Percentiles rank a stretch among this genome's conserved stretches.
phyloP scores from a whole-genome alignment of 208 protist genomes.

The Crithidia bombi region DNA sequence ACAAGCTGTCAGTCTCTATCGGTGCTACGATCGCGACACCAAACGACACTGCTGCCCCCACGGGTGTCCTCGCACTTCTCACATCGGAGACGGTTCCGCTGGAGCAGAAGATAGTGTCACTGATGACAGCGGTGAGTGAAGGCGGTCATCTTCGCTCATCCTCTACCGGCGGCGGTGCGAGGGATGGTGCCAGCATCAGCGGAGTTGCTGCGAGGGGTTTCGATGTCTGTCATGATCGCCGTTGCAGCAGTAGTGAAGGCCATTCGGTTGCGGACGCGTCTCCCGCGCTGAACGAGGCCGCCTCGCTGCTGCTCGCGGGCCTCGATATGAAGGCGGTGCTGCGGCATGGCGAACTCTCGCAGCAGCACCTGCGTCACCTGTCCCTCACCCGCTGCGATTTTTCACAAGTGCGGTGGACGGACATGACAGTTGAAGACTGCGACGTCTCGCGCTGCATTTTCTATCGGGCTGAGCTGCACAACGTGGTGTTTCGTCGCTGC shows the following conservation, averaged over 20 bases:
- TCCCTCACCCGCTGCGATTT: slow-evolving; percentile 61
- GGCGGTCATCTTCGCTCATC: neutral
- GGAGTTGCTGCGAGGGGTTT: too few species aligned
- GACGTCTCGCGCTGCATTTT: slow-evolving; percentile 67
- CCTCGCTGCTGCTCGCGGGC: slow-evolving; percentile 56
- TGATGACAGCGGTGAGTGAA: slow-evolving; percentile 19
- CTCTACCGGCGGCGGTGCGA: too few species aligned
- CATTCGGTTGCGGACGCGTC: neutral
- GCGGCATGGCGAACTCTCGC: slow-evolving; percentile 31
- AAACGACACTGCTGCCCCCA: neutral
- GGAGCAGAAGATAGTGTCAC: slow-evolving; percentile 23
- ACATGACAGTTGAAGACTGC: slow-evolving; percentile 45
- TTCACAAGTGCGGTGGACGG: slow-evolving; percentile 50
- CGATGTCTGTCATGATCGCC: too few species aligned
- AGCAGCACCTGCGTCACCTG: slow-evolving; percentile 37
- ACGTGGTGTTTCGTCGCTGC: slow-evolving; percentile 59
- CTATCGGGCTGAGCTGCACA: slow-evolving; percentile 40
- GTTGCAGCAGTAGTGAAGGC: neutral
- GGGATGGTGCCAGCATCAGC: too few species aligned
- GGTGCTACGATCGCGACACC: too few species aligned
- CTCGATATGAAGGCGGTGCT: slow-evolving; percentile 74
- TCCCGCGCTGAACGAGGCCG: slow-evolving; percentile 5
- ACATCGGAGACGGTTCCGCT: slow-evolving; percentile 16
- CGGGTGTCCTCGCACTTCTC: slow-evolving; percentile 7
- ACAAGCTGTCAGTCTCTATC: neutral